Evolutionary conservation across 2,329 filamentous ascomycete species (phyloP), one percentile per base, ranked within the genome.

Genomic region (Orbilia brochopaga): DNA sequence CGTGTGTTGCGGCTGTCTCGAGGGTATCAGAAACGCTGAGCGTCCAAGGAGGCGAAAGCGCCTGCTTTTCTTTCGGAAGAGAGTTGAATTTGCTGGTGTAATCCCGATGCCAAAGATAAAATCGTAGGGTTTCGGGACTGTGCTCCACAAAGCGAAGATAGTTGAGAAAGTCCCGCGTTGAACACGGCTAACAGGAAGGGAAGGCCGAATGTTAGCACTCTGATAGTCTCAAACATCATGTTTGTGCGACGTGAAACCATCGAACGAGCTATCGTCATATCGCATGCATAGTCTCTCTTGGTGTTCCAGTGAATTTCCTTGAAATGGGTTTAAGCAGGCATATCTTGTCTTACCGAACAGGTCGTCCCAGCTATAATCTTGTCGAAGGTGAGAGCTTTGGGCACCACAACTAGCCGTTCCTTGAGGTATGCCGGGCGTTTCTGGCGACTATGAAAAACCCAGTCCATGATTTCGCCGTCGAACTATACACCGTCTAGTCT

Each of bases 401-500:
- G 66, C 55, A 70, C 66, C 23, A 70, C 66, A 51, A 70, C 66
- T 50, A 70, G 50, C 53, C 66, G 59, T 64, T 70, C 66, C 55
- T 70, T 70, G 11, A 70, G 66, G 64, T 70, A 59, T 27, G 66
- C 66, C 59, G 66, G 66, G 32, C 66, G 66, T 70, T 70, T 70
- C 50, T 70, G 66, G 44, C 66, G 66, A 64, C 66, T 70, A 70
- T 70, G 64, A 64, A 70, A 70, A 59, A 70, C 66, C 66, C 66
- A 70, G 54, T 70, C 66, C 66, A 70, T 70, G 66, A 58, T 70
- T 64, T 70, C 66, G 66, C 66, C 66, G 66, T 70, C 66, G 66
- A 70, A 64, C 66, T 70, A 70, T 70, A 59, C 66, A 70, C 66
- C 66, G 59, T 70, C 66, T 70, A 59, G 66, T 70, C 66, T 70